Base-by-base conservation (phyloP, 1,139 yeast species). In the Geotrichum candidum region DNA sequence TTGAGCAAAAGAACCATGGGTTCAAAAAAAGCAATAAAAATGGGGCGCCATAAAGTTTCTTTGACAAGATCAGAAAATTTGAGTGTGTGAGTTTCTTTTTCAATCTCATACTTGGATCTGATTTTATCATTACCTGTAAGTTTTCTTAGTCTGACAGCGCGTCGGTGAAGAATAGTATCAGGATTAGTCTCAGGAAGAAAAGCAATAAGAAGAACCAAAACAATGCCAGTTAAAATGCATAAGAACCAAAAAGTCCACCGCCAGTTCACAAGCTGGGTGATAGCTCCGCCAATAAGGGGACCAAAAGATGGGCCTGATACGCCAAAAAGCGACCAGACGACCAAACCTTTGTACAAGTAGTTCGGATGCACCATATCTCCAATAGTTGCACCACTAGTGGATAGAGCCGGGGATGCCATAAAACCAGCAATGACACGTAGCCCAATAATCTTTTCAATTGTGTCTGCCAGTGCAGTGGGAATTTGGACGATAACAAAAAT, bases 381-480 rank as follows among this genome's bases (percentile, higher is more conserved):
- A 78, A 53, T 3, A 96, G 86, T 71, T 91, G 79, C 0, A 96
- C 91, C 4, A n/a, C n/a, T n/a, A n/a, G n/a, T n/a, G n/a, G n/a
- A n/a, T n/a, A n/a, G 41, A 87, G n/a, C n/a, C n/a, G n/a, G n/a
- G n/a, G n/a, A n/a, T n/a, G n/a, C n/a, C n/a, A n/a, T n/a, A n/a
- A n/a, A 78, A 2, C 97, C 97, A 51, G 91, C 82, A 67, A 91
- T 83, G 72, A 90, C 88, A 67, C 97, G 79, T 59, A 89, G 76
- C 1, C 90, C 87, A 57, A 89, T 77, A 31, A 77, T 68, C 1
- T 73, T 70, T 3, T 74, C 73, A 51, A 86, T 79, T 66, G 84
- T 84, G 35, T 78, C 74, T 1, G 84, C 76, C 58, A 85, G 76
- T 0, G 77, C 77, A 3, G 74, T 68, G 7, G 76, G 76, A 74